Base-by-base conservation (phyloP, 2,329 filamentous ascomycete genomes). In the Venturia asperata region DNA sequence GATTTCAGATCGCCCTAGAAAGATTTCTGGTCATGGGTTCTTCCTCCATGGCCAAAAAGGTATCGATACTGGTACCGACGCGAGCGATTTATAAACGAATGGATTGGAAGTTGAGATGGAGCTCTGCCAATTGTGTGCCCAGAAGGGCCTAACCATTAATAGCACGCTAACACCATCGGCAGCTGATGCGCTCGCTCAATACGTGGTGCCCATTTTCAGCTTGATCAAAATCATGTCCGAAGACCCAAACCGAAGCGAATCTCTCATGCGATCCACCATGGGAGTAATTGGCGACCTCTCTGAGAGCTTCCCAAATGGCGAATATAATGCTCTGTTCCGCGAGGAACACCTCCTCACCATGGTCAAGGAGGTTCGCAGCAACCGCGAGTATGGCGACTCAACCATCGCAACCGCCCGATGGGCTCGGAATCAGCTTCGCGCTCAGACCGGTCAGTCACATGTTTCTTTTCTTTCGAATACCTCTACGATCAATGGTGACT, bases 351-450 rank as follows among this genome's bases (percentile, higher is more conserved):
- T 99, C 66, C 92, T 88, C 34, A 79, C 82, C 37, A 88, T 99
- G 82, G 92, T 97, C 73, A 92, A 93, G 78, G 92, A 97, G 76
- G 93, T 91, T 60, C 90, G 92, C 72, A 84, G 86, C 66, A 97
- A 94, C 81, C 88, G 90, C 70, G 92, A 97, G 60, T 97, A 90
- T 80, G 84, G 87, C 70, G 74, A 84, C 37, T 89, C 92, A 68
- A 99, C 94, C 3, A 88, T 94, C 69, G 91, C 97, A 70, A 97
- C 94, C 60, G 94, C 94, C 74, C 89, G 93, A 72, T 99, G 94
- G 94, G 92, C 94, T 68, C 89, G 93, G 67, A 94, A 97, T 79
- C 92, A 97, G 76, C 92, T 97, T 76, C 97, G 97, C 84, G 89
- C 91, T 72, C 94, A 99, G 78, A 78, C 87, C 63, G 76, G 76